Conservation (phyloP, 768 basidiomycete species). For the Leccinum subgranulosum region DNA sequence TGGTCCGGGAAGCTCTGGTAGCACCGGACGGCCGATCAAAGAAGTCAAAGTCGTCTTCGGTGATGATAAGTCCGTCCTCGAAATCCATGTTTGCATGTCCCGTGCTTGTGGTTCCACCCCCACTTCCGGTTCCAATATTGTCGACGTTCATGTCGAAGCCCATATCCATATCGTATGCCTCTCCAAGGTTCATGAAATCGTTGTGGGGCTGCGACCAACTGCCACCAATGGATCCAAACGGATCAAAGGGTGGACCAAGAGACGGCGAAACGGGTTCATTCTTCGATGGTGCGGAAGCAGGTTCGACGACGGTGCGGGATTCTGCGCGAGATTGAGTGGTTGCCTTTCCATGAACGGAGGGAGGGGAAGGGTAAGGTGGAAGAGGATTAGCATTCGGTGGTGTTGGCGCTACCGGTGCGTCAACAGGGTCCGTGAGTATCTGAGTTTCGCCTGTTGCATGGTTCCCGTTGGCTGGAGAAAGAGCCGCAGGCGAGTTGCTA, state of each 20-base stretch:
- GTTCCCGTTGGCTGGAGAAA: constrained; percentile 11
- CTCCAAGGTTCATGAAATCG: constrained; percentile 37
- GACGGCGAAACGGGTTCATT: constrained; percentile 16
- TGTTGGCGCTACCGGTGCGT: constrained; percentile 1
- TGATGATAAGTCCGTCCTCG: constrained; percentile 56
- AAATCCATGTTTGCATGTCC: constrained; percentile 42
- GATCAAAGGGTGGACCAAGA: constrained; percentile 38
- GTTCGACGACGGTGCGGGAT: constrained; percentile 21
- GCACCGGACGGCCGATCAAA: constrained; percentile 60
- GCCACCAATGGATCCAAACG: constrained; percentile 41
- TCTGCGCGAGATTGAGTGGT: constrained; percentile 14
- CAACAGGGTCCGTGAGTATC: constrained; percentile 13
- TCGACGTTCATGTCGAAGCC: constrained; percentile 47
- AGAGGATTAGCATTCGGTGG: constrained; percentile 16
- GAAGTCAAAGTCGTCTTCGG: constrained; percentile 88
- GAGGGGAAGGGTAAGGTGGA: constrained; percentile 55
- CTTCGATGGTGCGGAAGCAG: constrained; percentile 6
- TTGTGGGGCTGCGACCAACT: constrained; percentile 36
- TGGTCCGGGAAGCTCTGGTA: constrained; percentile 20
- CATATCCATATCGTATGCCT: constrained; percentile 46
- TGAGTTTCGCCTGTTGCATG: constrained; percentile 19
- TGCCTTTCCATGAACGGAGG: constrained; percentile 39
- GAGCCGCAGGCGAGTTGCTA: constrained; percentile 13
- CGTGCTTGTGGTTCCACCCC: constrained; percentile 20
- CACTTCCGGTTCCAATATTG: constrained; percentile 31